phyloP scores from a whole-genome alignment of 2,329 filamentous ascomycete genomes.

The Fusarium sp. region DNA sequence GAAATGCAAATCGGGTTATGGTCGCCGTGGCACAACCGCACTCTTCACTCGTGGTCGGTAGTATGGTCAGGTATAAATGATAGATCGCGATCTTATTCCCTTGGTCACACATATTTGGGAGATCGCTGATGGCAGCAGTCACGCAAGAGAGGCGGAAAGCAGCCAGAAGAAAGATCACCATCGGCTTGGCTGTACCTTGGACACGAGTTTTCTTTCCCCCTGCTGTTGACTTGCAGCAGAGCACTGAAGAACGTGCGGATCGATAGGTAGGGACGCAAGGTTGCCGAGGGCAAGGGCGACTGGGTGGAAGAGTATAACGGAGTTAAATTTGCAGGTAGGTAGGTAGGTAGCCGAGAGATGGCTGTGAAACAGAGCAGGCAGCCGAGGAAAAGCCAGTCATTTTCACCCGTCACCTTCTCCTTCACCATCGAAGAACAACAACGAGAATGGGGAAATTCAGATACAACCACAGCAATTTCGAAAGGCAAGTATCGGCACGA shows the following conservation, averaged over 20 bases:
- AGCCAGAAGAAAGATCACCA: constrained; percentile 22
- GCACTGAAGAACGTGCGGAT: constrained; percentile 16
- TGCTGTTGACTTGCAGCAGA: constrained; percentile 18
- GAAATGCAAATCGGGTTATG: constrained; percentile 27
- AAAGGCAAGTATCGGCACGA: constrained; percentile 6
- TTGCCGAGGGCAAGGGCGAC: constrained; percentile 10
- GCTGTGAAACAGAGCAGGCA: constrained; percentile 37
- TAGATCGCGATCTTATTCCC: constrained; percentile 30
- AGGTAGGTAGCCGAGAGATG: constrained; percentile 6
- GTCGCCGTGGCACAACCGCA: constrained; percentile 35
- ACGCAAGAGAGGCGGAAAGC: constrained; percentile 38
- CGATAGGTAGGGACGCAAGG: constrained; percentile 13
- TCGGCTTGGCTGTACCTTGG: constrained; percentile 21
- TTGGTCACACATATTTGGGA: constrained; percentile 45
- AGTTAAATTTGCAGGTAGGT: constrained; percentile 25
- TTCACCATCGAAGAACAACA: constrained; percentile 17
- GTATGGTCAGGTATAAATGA: constrained; percentile 19
- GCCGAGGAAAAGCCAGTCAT: constrained; percentile 18
- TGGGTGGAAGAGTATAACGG: constrained; percentile 12
- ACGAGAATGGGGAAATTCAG: constrained; percentile 8
- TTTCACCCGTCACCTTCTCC: constrained; percentile 23
- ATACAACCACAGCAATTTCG: neutral
- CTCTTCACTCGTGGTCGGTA: constrained; percentile 30
- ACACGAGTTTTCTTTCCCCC: constrained; percentile 20
- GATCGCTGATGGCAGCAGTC: constrained; percentile 42